These are phyloP conservation scores for Cryphonectria naterciae DNA, from an alignment of 2,329 filamentous ascomycete genomes.

Conservation along the genomic window DNA sequence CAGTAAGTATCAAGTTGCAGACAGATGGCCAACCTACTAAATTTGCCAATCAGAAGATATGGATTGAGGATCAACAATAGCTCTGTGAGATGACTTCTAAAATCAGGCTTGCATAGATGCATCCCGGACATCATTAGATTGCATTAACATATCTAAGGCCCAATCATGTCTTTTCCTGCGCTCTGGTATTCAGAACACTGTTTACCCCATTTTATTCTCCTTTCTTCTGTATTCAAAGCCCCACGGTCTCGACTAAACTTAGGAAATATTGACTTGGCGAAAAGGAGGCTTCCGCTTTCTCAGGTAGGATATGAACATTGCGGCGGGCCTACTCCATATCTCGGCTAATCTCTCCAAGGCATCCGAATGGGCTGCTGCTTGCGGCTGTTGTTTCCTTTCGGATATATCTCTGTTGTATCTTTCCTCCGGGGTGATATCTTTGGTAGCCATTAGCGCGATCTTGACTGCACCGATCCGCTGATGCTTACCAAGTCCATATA, in stretches of 20 bases:
- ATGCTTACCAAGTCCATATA: background rate
- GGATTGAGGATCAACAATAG: no score
- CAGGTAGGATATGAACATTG: background rate
- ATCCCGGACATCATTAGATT: no score
- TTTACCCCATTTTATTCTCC: no score
- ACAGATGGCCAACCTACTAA: no score
- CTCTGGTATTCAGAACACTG: no score
- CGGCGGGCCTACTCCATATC: background rate
- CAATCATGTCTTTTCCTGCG: no score
- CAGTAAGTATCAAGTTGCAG: no score
- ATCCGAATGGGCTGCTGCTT: background rate
- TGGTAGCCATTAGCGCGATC: background rate
- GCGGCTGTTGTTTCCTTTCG: background rate
- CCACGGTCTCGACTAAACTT: background rate
- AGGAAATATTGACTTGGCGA: constrained; percentile 1
- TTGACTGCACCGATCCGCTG: constrained; percentile 2
- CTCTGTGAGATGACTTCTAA: no score
- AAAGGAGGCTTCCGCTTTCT: constrained; percentile 1
- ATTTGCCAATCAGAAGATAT: no score
- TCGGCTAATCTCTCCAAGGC: background rate
- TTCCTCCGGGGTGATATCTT: background rate
- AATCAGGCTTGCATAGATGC: no score
- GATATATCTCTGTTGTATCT: background rate
- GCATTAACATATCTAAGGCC: no score
- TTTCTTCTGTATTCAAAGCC: no score